phyloP scores from a whole-genome alignment of 2,329 filamentous ascomycete species.

The Pyrenochaeta sp. region DNA sequence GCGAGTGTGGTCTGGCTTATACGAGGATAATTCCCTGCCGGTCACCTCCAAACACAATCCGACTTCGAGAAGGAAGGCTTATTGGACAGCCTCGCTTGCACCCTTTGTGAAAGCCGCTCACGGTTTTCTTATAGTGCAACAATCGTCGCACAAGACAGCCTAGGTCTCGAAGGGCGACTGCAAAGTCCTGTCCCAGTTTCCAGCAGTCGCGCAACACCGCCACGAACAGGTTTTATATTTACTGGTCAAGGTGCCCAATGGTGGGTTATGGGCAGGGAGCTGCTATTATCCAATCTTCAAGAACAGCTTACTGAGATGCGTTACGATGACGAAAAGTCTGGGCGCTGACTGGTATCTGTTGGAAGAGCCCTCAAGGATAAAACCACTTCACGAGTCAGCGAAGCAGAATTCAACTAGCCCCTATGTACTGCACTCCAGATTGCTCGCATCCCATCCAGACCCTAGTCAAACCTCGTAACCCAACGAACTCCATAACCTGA shows the following conservation, averaged over 20 bases:
- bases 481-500: no score
- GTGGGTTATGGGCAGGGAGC: conserved; percentile 29
- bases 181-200: background rate
- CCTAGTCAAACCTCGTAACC: no score
- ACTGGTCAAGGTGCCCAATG: conserved; percentile 45
- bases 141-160: no score
- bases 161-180: no score
- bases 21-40: conserved; percentile 7
- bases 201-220: background rate
- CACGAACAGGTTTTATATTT: conserved; percentile 25
- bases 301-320: conserved; percentile 9
- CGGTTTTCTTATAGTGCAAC: no score
- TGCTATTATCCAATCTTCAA: no score
- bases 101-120: no score
- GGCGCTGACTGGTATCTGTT: conserved; percentile 10
- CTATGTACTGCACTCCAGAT: conserved; percentile 29
- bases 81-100: no score
- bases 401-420: conserved; percentile 26
- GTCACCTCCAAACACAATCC: conserved; percentile 7
- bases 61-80: conserved; percentile 10
- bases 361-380: background rate
- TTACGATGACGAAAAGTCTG: conserved; percentile 19
- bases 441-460: no score
- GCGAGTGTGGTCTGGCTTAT: background rate
- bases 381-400: background rate